Base-by-base conservation (phyloP, 2,329 filamentous ascomycete genomes). In the Pochonia chlamydosporia region DNA sequence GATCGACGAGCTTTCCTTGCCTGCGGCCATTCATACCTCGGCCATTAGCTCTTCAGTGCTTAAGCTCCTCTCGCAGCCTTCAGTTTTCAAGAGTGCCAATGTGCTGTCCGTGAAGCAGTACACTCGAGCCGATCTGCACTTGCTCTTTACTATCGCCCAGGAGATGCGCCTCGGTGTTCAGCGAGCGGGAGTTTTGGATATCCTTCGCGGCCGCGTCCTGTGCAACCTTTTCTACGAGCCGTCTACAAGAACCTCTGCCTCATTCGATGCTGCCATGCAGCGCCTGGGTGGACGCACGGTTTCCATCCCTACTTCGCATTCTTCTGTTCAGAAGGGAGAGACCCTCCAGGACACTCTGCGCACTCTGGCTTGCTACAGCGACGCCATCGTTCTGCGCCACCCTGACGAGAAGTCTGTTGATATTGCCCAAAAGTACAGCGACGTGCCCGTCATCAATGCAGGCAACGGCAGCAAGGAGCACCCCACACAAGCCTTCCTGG, bases 231-330 rank as follows among this genome's bases (percentile, higher is more conserved):
- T 99, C 79, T 99, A 91, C 68, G 93, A 99, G 75, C 93, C 93
- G 2, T 97, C 92, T 1, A 99, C 93, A 3, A 82, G 93, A 46
- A 99, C 93, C 5, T 96, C 92, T 11, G 83, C 88, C 31, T 99
- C 93, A 3, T 99, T 99, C 59, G 93, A 99, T 63, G 88, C 92
- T 48, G 93, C 93, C 36, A 99, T 99, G 93, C 95, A 99, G 75
- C 87, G 95, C 44, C 84, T 99, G 5, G 93, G 93, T 56, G 93
- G 93, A 41, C 81, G 89, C 42, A 92, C 87, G 3, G 79, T 99
- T 46, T 77, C 84, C 44, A 84, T 97, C 61, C 76, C 89, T 35
- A 95, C 92, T 3, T 79, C 84, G 5, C 82, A 88, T 57, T 96
- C 92, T 3, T 95, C 89, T 13, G 91, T 91, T 4, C 81, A 91